These are phyloP conservation scores for Ochetophila trinervis DNA, from an alignment of 306 rosid species.

Conservation along the genomic window DNA sequence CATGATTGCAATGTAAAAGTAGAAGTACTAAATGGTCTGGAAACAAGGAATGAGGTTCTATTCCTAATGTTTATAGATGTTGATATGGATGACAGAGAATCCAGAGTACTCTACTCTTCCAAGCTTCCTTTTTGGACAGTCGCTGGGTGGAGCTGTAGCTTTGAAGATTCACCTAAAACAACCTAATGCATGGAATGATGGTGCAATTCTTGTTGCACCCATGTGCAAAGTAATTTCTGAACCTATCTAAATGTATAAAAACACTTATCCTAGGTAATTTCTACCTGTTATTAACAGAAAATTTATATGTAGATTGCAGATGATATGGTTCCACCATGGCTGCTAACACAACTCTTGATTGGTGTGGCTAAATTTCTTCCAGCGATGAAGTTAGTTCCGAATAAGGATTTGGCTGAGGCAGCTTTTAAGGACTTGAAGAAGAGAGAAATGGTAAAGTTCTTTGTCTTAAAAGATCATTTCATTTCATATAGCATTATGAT, in stretches of 20 bases:
- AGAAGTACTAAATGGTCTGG: background rate
- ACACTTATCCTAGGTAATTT: conserved; percentile 1
- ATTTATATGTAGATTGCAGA: conserved; percentile 72
- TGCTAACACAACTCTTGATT: conserved; percentile 51
- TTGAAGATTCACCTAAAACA: conserved; percentile 77
- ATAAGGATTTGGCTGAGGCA: conserved; percentile 72
- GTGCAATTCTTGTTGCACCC: conserved; percentile 92
- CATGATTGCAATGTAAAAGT: too few relatives aligned
- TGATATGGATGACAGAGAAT: conserved; percentile 45
- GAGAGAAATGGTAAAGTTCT: conserved; percentile 54
- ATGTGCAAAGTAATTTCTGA: conserved; percentile 82
- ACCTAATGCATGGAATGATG: conserved; percentile 75
- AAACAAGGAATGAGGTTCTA: background rate
- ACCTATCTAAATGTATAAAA: conserved; percentile 7
- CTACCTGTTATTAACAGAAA: conserved; percentile 24
- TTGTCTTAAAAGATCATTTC: background rate
- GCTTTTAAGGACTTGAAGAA: conserved; percentile 72
- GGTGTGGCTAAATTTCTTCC: conserved; percentile 66
- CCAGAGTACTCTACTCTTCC: conserved; percentile 60
- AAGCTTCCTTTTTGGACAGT: conserved; percentile 80
- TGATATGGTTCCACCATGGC: conserved; percentile 75
- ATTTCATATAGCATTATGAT: background rate
- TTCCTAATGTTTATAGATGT: conserved; percentile 21
- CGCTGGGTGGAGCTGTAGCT: conserved; percentile 95
- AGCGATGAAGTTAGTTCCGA: conserved; percentile 76